A percentile compares a stretch with the other conserved stretches of the same genome.
phyloP scores from a whole-genome alignment of 352 stramenopile genomes.

The Phytophthora brassicae region DNA sequence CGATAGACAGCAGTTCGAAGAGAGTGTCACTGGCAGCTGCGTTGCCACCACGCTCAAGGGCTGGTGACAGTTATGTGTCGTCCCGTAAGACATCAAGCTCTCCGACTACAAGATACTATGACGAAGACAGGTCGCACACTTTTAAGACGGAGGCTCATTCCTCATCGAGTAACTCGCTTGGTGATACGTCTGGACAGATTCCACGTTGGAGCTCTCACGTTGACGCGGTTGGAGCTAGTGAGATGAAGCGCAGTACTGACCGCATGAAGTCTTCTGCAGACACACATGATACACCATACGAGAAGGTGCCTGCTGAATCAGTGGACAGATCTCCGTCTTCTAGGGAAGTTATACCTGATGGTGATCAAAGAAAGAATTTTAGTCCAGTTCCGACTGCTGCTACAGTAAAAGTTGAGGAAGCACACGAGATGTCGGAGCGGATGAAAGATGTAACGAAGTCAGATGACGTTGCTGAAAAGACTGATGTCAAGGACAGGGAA shows the following conservation, averaged over 20 bases:
- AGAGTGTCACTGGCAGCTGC: conserved; percentile 22
- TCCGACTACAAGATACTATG: conserved; percentile 7
- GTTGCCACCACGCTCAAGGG: conserved; percentile 38
- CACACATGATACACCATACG: conserved; percentile 2
- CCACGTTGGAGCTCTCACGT: neutral
- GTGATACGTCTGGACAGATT: neutral
- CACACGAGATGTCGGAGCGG: neutral
- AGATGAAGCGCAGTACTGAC: conserved; percentile 4
- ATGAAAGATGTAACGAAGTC: neutral
- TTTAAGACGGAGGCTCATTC: conserved; percentile 9
- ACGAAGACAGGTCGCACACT: conserved; percentile 6
- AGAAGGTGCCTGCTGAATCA: conserved; percentile 1
- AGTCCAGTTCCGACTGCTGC: neutral
- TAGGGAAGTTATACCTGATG: neutral
- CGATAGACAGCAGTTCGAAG: conserved; percentile 25
- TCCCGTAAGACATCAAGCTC: conserved; percentile 25
- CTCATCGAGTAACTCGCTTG: neutral
- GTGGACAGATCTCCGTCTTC: neutral
- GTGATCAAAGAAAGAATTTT: neutral
- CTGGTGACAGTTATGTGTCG: conserved; percentile 27
- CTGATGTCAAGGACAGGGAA: neutral
- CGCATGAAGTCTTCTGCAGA: conserved; percentile 1
- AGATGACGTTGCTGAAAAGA: neutral
- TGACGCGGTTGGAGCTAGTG: conserved; percentile 8
- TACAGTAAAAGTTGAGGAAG: conserved; percentile 3